These are phyloP conservation scores for Passiflora organensis DNA, from an alignment of 345 rosid species.

Conservation along the genomic window DNA sequence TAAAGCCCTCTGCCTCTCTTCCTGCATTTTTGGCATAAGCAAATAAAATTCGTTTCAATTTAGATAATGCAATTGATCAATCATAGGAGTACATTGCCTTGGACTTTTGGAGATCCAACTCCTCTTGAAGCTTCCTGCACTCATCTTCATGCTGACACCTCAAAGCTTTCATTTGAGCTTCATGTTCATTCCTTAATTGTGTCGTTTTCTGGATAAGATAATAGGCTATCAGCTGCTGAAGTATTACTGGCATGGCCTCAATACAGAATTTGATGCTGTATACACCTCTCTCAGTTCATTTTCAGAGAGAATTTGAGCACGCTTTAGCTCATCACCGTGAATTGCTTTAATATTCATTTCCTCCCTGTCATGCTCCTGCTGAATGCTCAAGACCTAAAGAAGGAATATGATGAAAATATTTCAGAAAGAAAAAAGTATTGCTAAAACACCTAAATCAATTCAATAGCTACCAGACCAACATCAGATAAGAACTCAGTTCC, in stretches of 20 bases:
- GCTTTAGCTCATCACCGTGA: slow-evolving; percentile 60
- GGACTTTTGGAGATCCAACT: slow-evolving; percentile 64
- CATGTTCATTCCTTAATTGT: slow-evolving; percentile 61
- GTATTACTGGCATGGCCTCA: neutral
- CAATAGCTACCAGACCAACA: neutral
- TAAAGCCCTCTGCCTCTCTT: slow-evolving; percentile 78
- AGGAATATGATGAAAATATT: slow-evolving; percentile 8
- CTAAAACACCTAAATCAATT: neutral
- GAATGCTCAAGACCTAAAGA: slow-evolving; percentile 43
- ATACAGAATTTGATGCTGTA: slow-evolving; percentile 3
- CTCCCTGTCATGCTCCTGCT: slow-evolving; percentile 51
- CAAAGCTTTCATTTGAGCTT: slow-evolving; percentile 63
- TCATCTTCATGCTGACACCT: slow-evolving; percentile 74
- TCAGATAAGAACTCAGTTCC: slow-evolving; percentile 6
- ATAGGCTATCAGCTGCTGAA: slow-evolving; percentile 5
- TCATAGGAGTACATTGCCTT: slow-evolving; percentile 38
- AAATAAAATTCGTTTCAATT: slow-evolving; percentile 1
- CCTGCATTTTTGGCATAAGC: slow-evolving; percentile 36
- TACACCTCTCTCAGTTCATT: slow-evolving; percentile 61
- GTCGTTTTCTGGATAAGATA: slow-evolving; percentile 40
- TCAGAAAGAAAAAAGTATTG: neutral
- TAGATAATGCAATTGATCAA: slow-evolving; percentile 7
- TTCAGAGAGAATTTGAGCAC: slow-evolving; percentile 61
- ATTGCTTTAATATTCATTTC: slow-evolving; percentile 56
- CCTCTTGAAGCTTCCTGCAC: slow-evolving; percentile 57